Conservation (phyloP, 148 eudicot genomes). For the Drosera capensis region DNA sequence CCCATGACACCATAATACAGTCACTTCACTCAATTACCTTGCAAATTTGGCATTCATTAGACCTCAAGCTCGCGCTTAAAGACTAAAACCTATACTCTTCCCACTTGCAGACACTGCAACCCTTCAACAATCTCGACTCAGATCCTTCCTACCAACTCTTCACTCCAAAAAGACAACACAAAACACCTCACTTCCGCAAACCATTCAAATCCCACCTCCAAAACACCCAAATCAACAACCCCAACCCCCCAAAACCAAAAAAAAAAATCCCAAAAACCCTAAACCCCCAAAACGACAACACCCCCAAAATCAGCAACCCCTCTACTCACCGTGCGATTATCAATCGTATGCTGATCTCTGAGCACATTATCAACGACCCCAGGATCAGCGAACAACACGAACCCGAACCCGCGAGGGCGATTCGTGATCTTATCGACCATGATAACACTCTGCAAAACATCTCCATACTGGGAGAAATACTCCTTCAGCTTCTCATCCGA, state of each 20-base stretch:
- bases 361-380: conserved; percentile 59
- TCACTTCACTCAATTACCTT: no score
- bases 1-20: no score
- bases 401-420: conserved; percentile 78
- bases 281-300: neutral
- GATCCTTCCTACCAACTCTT: no score
- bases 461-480: conserved; percentile 56
- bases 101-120: no score
- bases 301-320: neutral
- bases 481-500: conserved; percentile 58
- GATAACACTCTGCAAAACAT: conserved; percentile 50
- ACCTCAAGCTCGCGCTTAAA: no score
- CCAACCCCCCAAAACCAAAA: neutral
- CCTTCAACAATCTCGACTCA: no score
- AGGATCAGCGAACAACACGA: conserved; percentile 80
- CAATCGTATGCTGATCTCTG: conserved; percentile 61
- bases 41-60: no score
- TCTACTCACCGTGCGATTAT: conserved; percentile 60
- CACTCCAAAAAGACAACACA: no score
- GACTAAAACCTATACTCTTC: no score
- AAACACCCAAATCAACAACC: no score
- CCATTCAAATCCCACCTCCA: no score
- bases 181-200: no score
- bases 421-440: conserved; percentile 67
- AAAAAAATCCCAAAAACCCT: neutral